phyloP scores from a whole-genome alignment of 2,329 filamentous ascomycete genomes.

The Beauveria sp. region DNA sequence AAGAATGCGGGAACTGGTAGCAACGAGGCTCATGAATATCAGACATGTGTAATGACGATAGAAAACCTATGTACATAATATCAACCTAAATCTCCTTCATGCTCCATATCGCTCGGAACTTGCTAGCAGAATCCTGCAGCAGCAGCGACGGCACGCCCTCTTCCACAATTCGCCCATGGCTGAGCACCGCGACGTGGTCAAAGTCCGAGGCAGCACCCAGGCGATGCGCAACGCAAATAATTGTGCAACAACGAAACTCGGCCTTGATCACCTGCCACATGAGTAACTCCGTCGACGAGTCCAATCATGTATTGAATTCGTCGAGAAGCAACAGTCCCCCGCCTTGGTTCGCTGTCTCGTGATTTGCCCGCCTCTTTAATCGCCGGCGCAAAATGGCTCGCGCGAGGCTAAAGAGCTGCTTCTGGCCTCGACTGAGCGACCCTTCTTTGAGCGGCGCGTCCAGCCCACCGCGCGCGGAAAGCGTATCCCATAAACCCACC shows the following conservation, averaged over 20 bases:
- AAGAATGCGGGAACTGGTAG: slow-evolving; percentile 5
- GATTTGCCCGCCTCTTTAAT: neutral
- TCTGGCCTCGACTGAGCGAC: slow-evolving; percentile 10
- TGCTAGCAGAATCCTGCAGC: neutral
- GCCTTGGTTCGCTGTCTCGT: neutral
- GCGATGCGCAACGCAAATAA: slow-evolving; percentile 23
- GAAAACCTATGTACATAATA: neutral
- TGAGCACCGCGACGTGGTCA: slow-evolving; percentile 22
- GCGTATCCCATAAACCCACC: slow-evolving; percentile 2
- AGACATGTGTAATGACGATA: neutral
- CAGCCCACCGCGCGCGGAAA: neutral
- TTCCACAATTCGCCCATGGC: slow-evolving; percentile 17
- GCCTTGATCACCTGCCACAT: slow-evolving; percentile 20
- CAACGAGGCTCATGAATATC: neutral
- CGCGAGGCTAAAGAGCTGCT: slow-evolving; percentile 11
- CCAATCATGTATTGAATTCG: slow-evolving; percentile 21
- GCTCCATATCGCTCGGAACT: slow-evolving; percentile 2
- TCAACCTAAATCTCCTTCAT: neutral
- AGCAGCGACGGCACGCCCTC: neutral
- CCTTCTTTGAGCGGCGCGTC: slow-evolving; percentile 5
- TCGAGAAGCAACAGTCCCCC: neutral
- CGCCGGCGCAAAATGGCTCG: slow-evolving; percentile 9
- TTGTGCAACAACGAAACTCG: slow-evolving; percentile 20
- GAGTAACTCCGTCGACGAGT: slow-evolving; percentile 19
- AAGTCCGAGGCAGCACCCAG: slow-evolving; percentile 21